Percentiles rank a stretch among this genome's conserved stretches.
phyloP scores from a whole-genome alignment of 1,284 basidiomycete genomes.

The Cryptococcus wingfieldii region DNA sequence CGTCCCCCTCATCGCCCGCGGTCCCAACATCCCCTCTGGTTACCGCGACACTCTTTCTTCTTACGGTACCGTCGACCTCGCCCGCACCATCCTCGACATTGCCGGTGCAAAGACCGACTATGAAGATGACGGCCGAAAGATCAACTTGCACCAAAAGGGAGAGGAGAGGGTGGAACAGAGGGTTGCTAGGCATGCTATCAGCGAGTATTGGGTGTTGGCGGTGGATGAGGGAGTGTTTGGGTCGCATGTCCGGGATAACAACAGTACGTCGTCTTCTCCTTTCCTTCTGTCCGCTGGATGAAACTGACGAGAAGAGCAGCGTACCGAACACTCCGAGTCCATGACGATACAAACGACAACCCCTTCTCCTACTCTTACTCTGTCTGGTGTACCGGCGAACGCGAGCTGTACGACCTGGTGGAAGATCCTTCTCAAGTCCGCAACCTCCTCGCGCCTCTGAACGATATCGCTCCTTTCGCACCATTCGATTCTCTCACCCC shows the following conservation, averaged over 20 bases:
- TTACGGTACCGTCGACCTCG: slow-evolving; percentile 36
- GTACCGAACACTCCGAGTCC: slow-evolving; percentile 35
- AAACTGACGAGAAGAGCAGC: slow-evolving; percentile 2
- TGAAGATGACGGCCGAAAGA: slow-evolving; percentile 30
- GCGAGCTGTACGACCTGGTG: slow-evolving; percentile 39
- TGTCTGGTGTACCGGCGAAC: slow-evolving; percentile 44
- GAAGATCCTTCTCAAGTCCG: slow-evolving; percentile 33
- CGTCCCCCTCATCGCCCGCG: slow-evolving; percentile 33
- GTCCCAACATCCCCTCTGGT: slow-evolving; percentile 26
- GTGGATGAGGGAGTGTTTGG: slow-evolving; percentile 33
- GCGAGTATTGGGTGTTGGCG: slow-evolving; percentile 38
- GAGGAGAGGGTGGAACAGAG: slow-evolving; percentile 1
- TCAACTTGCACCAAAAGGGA: slow-evolving; percentile 22
- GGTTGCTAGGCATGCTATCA: slow-evolving; percentile 22
- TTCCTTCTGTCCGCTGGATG: no score
- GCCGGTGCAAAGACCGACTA: slow-evolving; percentile 33
- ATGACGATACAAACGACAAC: slow-evolving; percentile 15
- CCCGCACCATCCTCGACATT: slow-evolving; percentile 37
- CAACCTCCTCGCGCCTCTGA: slow-evolving; percentile 27
- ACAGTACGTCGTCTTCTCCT: slow-evolving; percentile 13
- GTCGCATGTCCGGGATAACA: slow-evolving; percentile 14
- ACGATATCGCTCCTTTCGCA: slow-evolving; percentile 16
- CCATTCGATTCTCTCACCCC: slow-evolving; percentile 3
- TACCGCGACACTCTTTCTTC: slow-evolving; percentile 17
- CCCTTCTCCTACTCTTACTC: slow-evolving; percentile 25